Percentiles rank a stretch among this genome's conserved stretches.
These are phyloP conservation scores for Vachellia pachyceras DNA, from an alignment of 306 rosid species.

Conservation along the genomic window DNA sequence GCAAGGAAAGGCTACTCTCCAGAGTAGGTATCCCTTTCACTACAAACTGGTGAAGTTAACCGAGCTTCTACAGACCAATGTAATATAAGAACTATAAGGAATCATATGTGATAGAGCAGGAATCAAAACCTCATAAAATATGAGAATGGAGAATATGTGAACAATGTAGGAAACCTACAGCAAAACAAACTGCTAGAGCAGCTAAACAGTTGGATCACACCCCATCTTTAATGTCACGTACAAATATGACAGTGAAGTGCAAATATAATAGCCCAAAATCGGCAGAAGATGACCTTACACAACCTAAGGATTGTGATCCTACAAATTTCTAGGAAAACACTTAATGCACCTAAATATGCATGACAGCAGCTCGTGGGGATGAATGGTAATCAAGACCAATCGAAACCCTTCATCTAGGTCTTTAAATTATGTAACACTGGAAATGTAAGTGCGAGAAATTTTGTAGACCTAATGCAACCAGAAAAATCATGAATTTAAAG, in stretches of 20 bases:
- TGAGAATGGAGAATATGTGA: background rate
- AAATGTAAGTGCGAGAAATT: background rate
- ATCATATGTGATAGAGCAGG: slow-evolving; percentile 11
- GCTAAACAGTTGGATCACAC: background rate
- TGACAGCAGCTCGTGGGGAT: background rate
- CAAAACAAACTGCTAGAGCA: background rate
- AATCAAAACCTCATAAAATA: background rate
- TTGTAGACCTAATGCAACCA: slow-evolving; percentile 8
- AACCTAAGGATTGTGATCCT: background rate
- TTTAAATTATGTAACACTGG: background rate
- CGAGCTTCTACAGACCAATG: slow-evolving; percentile 20
- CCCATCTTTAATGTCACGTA: background rate
- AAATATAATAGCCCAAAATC: background rate
- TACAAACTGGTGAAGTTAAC: background rate
- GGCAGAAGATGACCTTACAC: background rate
- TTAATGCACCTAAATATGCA: background rate
- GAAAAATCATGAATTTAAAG: background rate
- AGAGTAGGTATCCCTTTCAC: slow-evolving; percentile 17
- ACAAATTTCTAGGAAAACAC: background rate
- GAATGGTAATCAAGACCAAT: background rate
- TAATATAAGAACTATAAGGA: slow-evolving; percentile 13
- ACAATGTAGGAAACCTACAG: background rate
- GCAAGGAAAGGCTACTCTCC: slow-evolving; percentile 10
- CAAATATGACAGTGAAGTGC: background rate
- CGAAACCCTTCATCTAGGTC: background rate